Base-by-base conservation (phyloP, 805 yeast species). In the Candida peoriensis region DNA sequence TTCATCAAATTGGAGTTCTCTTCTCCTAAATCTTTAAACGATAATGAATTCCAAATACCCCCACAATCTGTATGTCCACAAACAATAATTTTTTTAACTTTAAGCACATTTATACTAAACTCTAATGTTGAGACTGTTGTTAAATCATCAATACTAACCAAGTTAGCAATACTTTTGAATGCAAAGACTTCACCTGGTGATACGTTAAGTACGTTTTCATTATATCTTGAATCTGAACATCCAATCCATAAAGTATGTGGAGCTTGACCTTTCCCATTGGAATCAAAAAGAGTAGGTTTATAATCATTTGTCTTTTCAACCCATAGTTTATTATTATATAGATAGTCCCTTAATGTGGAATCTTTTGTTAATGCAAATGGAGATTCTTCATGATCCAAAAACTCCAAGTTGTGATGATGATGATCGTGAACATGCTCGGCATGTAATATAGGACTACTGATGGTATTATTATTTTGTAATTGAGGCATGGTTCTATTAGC, bases 21-120 rank as follows among this genome's bases (percentile, higher is more conserved):
- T 20, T 81, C 78, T 22, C 88, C 88, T 22, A 79, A 66, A 46
- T 71, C 71, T 48, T 77, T 74, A 38, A 74, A 67, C 3, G 79
- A 69, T 31, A 89, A 61, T 8, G 88, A 77, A 16, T 95, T 87
- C 76, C 84, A 77, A 33, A 86, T 76, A 20, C 96, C 97, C 32
- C 96, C 96, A 68, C 97, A 89, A 58, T 86, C 95, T 21, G 93
- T 82, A 61, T 89, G 97, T 4, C 97, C 97, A 61, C 96, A 85
- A 6, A 89, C 82, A 36, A 89, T 71, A 34, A 89, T 77, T 54
- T 84, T 86, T 45, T 70, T 72, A 25, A 90, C 94, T 52, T 83
- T 81, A 41, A 89, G 68, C 11, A 81, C 86, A 46, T 85, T 88
- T 46, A 90, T 76, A 5, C 96, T 95, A 52, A 85, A 86, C 58